These are phyloP conservation scores for Podospora sp. DNA, from an alignment of 495 filamentous ascomycete genomes.

Conservation along the genomic window DNA sequence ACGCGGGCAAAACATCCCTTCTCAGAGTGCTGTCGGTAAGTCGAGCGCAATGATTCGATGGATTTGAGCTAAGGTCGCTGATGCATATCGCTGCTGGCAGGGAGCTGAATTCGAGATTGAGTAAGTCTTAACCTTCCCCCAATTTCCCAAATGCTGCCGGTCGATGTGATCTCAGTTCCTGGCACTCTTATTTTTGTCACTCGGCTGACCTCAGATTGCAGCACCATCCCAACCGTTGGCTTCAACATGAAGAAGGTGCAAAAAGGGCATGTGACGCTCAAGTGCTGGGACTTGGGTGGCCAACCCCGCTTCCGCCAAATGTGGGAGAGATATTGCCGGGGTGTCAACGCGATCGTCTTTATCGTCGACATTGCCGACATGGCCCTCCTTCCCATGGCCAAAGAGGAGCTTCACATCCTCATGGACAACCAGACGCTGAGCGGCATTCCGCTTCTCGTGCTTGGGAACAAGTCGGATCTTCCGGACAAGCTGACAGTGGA, in stretches of 20 bases:
- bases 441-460: conserved; percentile 91
- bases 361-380: conserved; percentile 85
- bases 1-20: conserved; percentile 96
- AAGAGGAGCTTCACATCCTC: conserved; percentile 87
- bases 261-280: conserved; percentile 96
- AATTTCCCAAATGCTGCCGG: conserved; percentile 12
- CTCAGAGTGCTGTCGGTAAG: conserved; percentile 87
- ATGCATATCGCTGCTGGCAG: conserved; percentile 47
- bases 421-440: conserved; percentile 83
- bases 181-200: conserved; percentile 23
- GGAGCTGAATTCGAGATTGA: conserved; percentile 98
- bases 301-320: conserved; percentile 97
- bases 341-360: conserved; percentile 97
- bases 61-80: conserved; percentile 13
- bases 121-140: conserved; percentile 58
- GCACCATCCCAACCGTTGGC: conserved; percentile 96
- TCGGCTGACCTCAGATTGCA: conserved; percentile 55
- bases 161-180: conserved; percentile 19
- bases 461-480: conserved; percentile 97
- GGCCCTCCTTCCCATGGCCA: conserved; percentile 78
- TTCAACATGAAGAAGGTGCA: conserved; percentile 99
- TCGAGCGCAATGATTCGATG: conserved; percentile 36
- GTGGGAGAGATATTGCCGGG: conserved; percentile 99
- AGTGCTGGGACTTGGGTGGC: conserved; percentile 98
- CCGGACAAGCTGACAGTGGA: conserved; percentile 86